Base-by-base conservation (phyloP, 108 stramenopile genomes). In the Cylindrotheca fusiformis region DNA sequence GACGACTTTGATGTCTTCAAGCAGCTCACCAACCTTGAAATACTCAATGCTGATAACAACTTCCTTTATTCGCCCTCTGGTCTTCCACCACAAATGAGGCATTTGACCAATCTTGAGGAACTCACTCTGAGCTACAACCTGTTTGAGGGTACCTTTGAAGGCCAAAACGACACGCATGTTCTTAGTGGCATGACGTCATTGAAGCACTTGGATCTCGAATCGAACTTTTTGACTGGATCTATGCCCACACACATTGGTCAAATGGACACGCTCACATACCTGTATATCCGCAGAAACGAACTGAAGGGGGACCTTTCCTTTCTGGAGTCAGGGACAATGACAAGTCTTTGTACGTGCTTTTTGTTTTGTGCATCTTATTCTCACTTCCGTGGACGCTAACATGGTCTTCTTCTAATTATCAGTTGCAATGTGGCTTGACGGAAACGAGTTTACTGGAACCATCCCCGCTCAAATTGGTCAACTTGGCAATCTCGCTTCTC, bases 391-490 rank as follows among this genome's bases (percentile, higher is more conserved):
- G 17, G 6, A 6, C 17, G 8, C 51, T 52, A 6, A 52, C 36
- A 41, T 10, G 36, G 6, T 18, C 6, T 26, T 1, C 19, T 19
- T 48, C 0, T 53, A 32, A 4, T 24, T 10, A 22, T 33, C 48
- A 79, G 78, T 79, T 60, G 65, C 81, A 10, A 29, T 84, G 55
- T 79, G 78, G 76, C 60, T 84, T 32, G 83, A 84, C 33, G 57
- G 33, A 2, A 84, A 84, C 60, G 51, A 53, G 1, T 48, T 84
- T 18, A 65, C 57, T 27, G 83, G 83, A 26, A 68, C 48, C 26
- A 65, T 84, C 60, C 83, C 83, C 14, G 52, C 72, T 8, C 61
- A 73, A 32, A 70, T 84, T 62, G 78, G 76, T 20, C 24, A 63
- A 10, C 17, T 48, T 17, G 49, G 65, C 0, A 56, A 50, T n/a